These are phyloP conservation scores for Emericellopsis cladophorae DNA, from an alignment of 2,329 filamentous ascomycete species.

Conservation along the genomic window DNA sequence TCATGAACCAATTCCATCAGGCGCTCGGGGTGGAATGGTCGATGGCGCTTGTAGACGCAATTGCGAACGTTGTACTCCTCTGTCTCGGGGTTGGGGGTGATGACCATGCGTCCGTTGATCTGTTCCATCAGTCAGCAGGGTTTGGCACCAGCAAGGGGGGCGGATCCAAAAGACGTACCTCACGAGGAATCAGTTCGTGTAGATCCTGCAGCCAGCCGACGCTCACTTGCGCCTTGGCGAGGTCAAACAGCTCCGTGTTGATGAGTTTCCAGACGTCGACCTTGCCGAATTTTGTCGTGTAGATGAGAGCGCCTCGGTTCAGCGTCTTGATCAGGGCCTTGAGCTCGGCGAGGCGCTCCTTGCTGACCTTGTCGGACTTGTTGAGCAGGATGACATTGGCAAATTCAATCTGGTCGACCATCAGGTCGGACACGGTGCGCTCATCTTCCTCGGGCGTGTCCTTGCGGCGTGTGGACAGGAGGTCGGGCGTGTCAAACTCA, in stretches of 20 bases:
- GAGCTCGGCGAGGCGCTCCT: conserved; percentile 30
- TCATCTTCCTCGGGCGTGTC: conserved; percentile 57
- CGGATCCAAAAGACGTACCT: conserved; percentile 22
- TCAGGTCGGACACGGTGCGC: conserved; percentile 60
- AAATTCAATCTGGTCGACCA: conserved; percentile 70
- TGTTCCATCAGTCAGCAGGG: conserved; percentile 3
- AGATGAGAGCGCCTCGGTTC: conserved; percentile 53
- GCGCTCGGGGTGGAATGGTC: conserved; percentile 37
- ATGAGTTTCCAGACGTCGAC: conserved; percentile 52
- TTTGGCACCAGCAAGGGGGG: background rate
- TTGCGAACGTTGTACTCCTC: conserved; percentile 62
- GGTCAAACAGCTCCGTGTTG: conserved; percentile 51
- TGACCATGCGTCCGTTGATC: conserved; percentile 33
- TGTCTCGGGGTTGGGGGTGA: conserved; percentile 58
- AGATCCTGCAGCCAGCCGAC: conserved; percentile 60
- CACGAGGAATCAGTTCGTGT: conserved; percentile 52
- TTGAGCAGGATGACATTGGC: conserved; percentile 62
- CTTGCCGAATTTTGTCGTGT: conserved; percentile 45
- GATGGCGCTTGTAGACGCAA: conserved; percentile 52
- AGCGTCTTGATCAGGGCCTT: conserved; percentile 43
- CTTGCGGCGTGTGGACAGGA: conserved; percentile 50
- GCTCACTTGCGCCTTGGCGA: conserved; percentile 49
- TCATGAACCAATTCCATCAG: conserved; percentile 31
- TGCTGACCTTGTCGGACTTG: conserved; percentile 46
- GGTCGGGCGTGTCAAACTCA: conserved; percentile 58